Conservation (phyloP, 2,329 filamentous ascomycete genomes). For the Verticillium dahliae region DNA sequence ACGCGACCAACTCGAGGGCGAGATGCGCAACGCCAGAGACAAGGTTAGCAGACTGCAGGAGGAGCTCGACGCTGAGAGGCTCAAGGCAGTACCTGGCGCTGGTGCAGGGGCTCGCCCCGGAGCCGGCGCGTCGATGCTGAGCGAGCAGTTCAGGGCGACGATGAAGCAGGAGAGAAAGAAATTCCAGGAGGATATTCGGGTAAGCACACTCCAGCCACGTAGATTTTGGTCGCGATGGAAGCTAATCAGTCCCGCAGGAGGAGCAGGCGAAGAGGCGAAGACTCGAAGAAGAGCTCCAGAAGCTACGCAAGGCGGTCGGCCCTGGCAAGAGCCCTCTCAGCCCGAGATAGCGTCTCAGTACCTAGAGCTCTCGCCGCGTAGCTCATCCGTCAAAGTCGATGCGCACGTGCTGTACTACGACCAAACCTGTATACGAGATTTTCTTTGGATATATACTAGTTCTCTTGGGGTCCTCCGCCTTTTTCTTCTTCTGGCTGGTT, state of each 20-base stretch:
- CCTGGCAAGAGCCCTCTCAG: slow-evolving; percentile 36
- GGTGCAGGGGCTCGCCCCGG: slow-evolving; percentile 26
- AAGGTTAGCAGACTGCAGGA: slow-evolving; percentile 38
- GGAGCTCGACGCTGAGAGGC: slow-evolving; percentile 42
- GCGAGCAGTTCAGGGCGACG: slow-evolving; percentile 48
- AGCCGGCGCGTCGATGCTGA: slow-evolving; percentile 43
- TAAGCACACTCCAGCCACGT: slow-evolving; percentile 19
- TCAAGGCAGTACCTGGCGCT: slow-evolving; percentile 30
- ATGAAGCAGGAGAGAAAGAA: slow-evolving; percentile 52
- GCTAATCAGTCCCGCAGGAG: slow-evolving; percentile 33
- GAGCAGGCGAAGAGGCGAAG: slow-evolving; percentile 40
- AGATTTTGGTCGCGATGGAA: not conserved
- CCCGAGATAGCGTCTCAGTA: slow-evolving; percentile 19
- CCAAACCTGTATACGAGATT: not conserved
- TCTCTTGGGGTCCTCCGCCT: not conserved
- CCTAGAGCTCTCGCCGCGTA: not conserved
- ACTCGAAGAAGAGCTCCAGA: slow-evolving; percentile 43
- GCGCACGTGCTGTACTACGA: not conserved
- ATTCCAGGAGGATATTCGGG: slow-evolving; percentile 48
- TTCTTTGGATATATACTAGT: not conserved
- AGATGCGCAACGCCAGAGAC: slow-evolving; percentile 28
- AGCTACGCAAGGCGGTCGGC: slow-evolving; percentile 33
- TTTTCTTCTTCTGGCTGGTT: not conserved
- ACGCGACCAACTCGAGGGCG: slow-evolving; percentile 31
- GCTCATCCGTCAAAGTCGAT: not conserved